Evolutionary conservation across 1,284 basidiomycete species (phyloP).

Genomic region (Pseudozyma sp.): DNA sequence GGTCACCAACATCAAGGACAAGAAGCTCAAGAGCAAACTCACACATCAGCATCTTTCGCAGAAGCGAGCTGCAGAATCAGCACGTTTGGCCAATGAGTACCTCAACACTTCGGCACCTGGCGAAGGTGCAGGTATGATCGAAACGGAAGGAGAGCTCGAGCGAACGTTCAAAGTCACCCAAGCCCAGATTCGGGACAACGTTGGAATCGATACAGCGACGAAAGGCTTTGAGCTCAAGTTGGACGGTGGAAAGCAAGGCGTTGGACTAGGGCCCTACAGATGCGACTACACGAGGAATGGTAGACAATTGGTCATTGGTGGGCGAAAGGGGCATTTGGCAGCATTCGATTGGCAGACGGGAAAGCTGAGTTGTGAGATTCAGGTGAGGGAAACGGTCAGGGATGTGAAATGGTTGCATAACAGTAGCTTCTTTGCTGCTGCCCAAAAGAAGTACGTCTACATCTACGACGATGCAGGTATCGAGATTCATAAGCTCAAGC

Average conservation of each 20-base stretch:
- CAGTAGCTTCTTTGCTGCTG: slow-evolving; percentile 91
- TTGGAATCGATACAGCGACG: slow-evolving; percentile 79
- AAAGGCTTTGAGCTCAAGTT: slow-evolving; percentile 84
- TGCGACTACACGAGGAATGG: slow-evolving; percentile 89
- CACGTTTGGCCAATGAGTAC: slow-evolving; percentile 63
- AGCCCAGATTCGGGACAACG: slow-evolving; percentile 78
- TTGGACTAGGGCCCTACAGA: slow-evolving; percentile 78
- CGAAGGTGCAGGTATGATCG: slow-evolving; percentile 77
- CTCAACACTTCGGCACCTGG: slow-evolving; percentile 60
- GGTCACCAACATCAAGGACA: slow-evolving; percentile 59
- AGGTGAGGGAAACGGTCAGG: slow-evolving; percentile 86
- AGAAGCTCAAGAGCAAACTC: slow-evolving; percentile 66
- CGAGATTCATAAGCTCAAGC: slow-evolving; percentile 81
- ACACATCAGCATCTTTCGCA: slow-evolving; percentile 55
- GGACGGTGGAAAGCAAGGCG: slow-evolving; percentile 73
- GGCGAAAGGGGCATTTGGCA: slow-evolving; percentile 86
- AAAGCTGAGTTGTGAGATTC: slow-evolving; percentile 85
- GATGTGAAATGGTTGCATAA: slow-evolving; percentile 96
- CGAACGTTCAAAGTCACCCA: slow-evolving; percentile 89
- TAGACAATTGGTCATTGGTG: slow-evolving; percentile 74
- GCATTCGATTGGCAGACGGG: slow-evolving; percentile 96
- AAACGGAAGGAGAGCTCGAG: slow-evolving; percentile 82
- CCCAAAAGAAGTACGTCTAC: slow-evolving; percentile 95
- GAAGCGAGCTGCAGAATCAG: slow-evolving; percentile 61
- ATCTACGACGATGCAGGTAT: slow-evolving; percentile 93